phyloP scores from a whole-genome alignment of 2,329 filamentous ascomycete species.

The Trichoderma lentiforme region DNA sequence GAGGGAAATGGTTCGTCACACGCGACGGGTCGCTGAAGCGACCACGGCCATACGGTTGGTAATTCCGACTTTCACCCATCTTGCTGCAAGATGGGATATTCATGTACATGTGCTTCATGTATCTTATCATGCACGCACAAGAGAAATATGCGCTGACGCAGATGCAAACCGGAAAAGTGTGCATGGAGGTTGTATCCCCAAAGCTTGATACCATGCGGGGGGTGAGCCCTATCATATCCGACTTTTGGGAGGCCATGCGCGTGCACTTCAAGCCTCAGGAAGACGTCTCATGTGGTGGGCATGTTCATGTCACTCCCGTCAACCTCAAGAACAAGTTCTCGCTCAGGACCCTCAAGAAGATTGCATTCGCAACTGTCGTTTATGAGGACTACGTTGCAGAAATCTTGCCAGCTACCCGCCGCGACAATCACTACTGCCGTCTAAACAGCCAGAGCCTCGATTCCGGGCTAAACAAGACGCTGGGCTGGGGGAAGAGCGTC shows the following conservation, averaged over 20 bases:
- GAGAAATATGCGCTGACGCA: slow-evolving; percentile 9
- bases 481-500: slow-evolving; percentile 29
- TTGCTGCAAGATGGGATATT: background rate
- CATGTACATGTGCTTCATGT: slow-evolving; percentile 1
- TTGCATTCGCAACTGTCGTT: slow-evolving; percentile 35
- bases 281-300: slow-evolving; percentile 37
- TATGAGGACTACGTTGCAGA: slow-evolving; percentile 36
- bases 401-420: slow-evolving; percentile 32
- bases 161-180: slow-evolving; percentile 29
- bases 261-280: slow-evolving; percentile 39
- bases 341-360: slow-evolving; percentile 34
- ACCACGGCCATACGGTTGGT: slow-evolving; percentile 35
- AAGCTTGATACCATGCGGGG: slow-evolving; percentile 35
- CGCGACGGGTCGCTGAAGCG: slow-evolving; percentile 39
- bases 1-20: slow-evolving; percentile 42
- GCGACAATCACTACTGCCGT: slow-evolving; percentile 36
- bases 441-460: slow-evolving; percentile 33
- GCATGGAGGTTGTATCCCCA: slow-evolving; percentile 42
- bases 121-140: background rate
- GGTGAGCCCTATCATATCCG: slow-evolving; percentile 33
- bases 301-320: slow-evolving; percentile 40
- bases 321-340: slow-evolving; percentile 34
- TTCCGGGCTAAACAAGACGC: slow-evolving; percentile 30
- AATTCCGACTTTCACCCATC: background rate
- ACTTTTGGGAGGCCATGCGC: slow-evolving; percentile 42